Conservation (phyloP, 2,329 filamentous ascomycete species). For the Pestalotiopsis sp. region DNA sequence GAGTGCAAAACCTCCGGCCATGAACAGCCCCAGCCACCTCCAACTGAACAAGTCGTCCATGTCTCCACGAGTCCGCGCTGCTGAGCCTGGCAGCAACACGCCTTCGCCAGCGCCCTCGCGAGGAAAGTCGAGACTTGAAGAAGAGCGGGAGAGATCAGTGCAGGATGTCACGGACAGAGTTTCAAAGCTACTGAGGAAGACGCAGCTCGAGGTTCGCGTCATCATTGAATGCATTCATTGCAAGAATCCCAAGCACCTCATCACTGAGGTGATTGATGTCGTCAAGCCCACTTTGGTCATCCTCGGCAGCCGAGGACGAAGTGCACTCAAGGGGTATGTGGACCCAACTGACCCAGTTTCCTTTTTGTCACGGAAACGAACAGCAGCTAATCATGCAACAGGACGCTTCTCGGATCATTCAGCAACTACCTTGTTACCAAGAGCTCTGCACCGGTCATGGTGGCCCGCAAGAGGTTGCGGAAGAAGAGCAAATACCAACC, state of each 20-base stretch:
- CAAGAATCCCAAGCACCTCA: conserved; percentile 95
- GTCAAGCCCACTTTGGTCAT: conserved; percentile 91
- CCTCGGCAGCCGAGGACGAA: conserved; percentile 87
- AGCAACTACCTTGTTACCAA: conserved; percentile 98
- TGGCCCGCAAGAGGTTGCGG: conserved; percentile 84
- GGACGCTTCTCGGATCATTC: conserved; percentile 93
- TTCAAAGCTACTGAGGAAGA: conserved; percentile 86
- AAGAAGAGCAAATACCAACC: conserved; percentile 85
- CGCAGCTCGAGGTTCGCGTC: conserved; percentile 86
- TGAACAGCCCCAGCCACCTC: conserved; percentile 29
- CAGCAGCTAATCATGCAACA: conserved; percentile 43
- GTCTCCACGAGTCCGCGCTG: conserved; percentile 40
- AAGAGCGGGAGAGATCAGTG: conserved; percentile 80
- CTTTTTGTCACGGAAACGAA: conserved; percentile 13
- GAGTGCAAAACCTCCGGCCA: conserved; percentile 37
- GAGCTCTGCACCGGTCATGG: conserved; percentile 96
- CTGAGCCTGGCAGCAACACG: conserved; percentile 35
- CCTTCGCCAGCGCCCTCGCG: conserved; percentile 53
- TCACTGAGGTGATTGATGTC: conserved; percentile 95
- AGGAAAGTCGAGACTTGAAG: conserved; percentile 65
- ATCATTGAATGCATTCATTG: conserved; percentile 97
- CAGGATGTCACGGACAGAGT: conserved; percentile 83
- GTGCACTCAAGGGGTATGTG: conserved; percentile 86
- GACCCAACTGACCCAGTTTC: not conserved
- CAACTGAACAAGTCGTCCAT: conserved; percentile 27